Evolutionary conservation across 768 basidiomycete genomes (phyloP), one percentile per base, ranked within the genome.

Genomic region (Boletus coccyginus): DNA sequence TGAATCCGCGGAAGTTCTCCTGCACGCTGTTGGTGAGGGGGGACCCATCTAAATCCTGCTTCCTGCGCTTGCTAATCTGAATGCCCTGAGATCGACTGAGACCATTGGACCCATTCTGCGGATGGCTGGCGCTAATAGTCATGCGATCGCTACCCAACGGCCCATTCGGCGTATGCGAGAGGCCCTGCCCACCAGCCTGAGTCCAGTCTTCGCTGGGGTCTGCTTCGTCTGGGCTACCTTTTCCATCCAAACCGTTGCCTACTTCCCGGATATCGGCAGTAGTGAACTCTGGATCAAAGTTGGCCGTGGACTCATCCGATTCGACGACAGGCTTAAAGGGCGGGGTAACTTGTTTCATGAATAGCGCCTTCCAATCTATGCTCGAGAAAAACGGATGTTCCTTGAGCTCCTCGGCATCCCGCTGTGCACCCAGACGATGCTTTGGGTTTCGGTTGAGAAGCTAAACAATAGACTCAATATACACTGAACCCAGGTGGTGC

Each of bases 241-340:
- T 77, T 56, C 79, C 78, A 42, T 84, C 79, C 39, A 80, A 70
- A 49, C 73, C 78, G 7, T 81, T 77, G 47, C 80, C 88, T 58
- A 83, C 81, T 59, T 92, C 86, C 16, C 86, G 82, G 50, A 98
- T 79, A 69, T 96, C 90, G n/a, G 92, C 89, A 27, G 85, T 81
- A 5, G 97, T 99, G 74, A 99, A 99, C 74, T 98, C 94, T 31
- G 94, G 92, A 70, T 99, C 97, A 68, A 99, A 99, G 77, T 98
- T 98, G 61, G 87, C 86, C n/a, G 93, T 94, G 16, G 90, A 93
- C 74, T 99, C 97, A 77, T 99, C 97, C 17, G 93, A 96, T 73
- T 98, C 95, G 60, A 99, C 97, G 58, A 89, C 81, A 24, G 97
- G 97, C 70, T 98, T 98, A 81, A 98, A 99, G 2, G 97, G 97